Conservation (phyloP, 1,284 basidiomycete species). For the Rhodotorula sp. region DNA sequence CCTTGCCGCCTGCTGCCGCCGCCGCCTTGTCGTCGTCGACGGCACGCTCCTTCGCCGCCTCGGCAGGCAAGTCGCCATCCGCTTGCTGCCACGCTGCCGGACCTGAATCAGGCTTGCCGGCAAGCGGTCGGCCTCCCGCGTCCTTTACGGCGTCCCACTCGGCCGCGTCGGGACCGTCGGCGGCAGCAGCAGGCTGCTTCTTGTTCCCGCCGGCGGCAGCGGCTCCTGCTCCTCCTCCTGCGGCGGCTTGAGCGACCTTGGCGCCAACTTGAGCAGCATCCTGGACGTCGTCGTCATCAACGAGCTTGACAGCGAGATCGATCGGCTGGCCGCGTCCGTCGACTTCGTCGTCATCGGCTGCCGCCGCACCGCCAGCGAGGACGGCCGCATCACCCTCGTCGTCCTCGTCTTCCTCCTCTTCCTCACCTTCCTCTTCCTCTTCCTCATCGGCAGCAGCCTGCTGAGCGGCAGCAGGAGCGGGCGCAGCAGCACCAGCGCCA, state of each 20-base stretch:
- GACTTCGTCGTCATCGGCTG: conserved; percentile 28
- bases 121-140: conserved; percentile 14
- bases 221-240: not conserved
- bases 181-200: conserved; percentile 4
- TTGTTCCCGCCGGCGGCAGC: not conserved
- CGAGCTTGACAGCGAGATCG: conserved; percentile 45
- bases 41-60: not conserved
- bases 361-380: conserved; percentile 18
- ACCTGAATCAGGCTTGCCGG: conserved; percentile 23
- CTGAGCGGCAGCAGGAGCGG: conserved; percentile 37
- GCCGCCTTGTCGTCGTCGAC: not conserved
- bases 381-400: conserved; percentile 37
- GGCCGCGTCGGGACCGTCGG: conserved; percentile 27
- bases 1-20: not conserved
- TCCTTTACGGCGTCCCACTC: conserved; percentile 23
- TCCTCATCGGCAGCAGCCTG: conserved; percentile 41
- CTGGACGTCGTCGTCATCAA: conserved; percentile 39
- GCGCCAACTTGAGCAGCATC: conserved; percentile 34
- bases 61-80: conserved; percentile 19
- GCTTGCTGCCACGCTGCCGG: conserved; percentile 22
- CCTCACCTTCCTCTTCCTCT: conserved; percentile 41
- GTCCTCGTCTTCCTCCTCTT: conserved; percentile 41
- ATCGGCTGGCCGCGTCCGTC: conserved; percentile 48
- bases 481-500: not conserved
- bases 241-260: conserved; percentile 19